phyloP scores from a whole-genome alignment of 1,139 yeast species.

The Yamadazyma conglobata region DNA sequence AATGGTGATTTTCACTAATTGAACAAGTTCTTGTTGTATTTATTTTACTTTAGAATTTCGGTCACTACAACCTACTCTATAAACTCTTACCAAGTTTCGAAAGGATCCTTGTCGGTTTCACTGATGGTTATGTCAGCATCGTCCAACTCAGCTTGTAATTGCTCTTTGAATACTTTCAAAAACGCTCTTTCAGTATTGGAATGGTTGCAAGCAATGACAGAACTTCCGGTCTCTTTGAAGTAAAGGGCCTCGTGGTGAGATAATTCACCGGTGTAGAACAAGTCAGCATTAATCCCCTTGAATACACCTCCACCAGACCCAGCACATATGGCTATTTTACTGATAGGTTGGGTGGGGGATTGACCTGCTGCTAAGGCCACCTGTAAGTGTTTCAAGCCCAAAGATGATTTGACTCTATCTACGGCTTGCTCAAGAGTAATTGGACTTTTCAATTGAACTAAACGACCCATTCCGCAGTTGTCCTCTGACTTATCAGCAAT shows the following conservation, averaged over 20 bases:
- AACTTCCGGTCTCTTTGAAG: constrained; percentile 67
- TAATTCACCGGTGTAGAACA: constrained; percentile 86
- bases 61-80: no score
- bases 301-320: constrained; percentile 86
- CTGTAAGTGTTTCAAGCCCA: constrained; percentile 58
- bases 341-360: constrained; percentile 29
- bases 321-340: constrained; percentile 83
- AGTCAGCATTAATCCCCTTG: constrained; percentile 64
- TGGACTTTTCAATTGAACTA: constrained; percentile 48
- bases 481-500: constrained; percentile 23
- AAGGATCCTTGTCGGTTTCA: constrained; percentile 56
- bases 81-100: constrained; percentile 28
- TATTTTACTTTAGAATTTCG: no score
- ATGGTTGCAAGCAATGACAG: constrained; percentile 80
- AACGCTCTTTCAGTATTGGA: constrained; percentile 92
- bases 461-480: constrained; percentile 76
- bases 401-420: constrained; percentile 48
- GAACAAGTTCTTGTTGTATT: no score
- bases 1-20: no score
- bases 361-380: constrained; percentile 48
- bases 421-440: constrained; percentile 47
- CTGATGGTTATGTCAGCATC: constrained; percentile 47
- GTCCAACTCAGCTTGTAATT: constrained; percentile 45
- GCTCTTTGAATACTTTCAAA: constrained; percentile 47
- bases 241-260: constrained; percentile 87